Percentiles rank a stretch among this genome's conserved stretches.
Evolutionary conservation across 257 asterid genomes (phyloP).

Genomic region (Solanum chilense): DNA sequence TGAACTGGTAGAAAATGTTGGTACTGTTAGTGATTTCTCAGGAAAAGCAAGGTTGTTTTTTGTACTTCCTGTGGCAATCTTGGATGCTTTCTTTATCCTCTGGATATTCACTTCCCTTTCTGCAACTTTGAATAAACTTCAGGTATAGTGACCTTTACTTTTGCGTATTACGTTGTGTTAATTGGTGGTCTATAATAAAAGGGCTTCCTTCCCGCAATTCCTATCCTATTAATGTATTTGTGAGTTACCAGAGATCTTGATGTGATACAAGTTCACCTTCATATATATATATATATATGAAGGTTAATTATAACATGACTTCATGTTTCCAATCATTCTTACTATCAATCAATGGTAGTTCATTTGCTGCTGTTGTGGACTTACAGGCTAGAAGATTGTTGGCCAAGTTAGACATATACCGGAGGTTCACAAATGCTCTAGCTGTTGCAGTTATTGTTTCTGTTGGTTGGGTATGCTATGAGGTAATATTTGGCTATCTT

Average conservation of each 20-base stretch:
- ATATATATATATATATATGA: no score
- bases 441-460: slow-evolving; percentile 80
- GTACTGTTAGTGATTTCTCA: slow-evolving; percentile 77
- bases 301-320: background rate
- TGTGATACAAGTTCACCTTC: background rate
- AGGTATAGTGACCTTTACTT: slow-evolving; percentile 36
- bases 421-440: slow-evolving; percentile 89
- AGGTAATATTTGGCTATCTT: slow-evolving; percentile 35
- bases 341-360: background rate
- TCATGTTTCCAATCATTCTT: background rate
- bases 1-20: slow-evolving; percentile 80
- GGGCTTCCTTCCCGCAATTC: background rate
- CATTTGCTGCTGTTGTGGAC: background rate
- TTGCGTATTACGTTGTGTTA: background rate
- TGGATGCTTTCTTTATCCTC: slow-evolving; percentile 93
- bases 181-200: background rate
- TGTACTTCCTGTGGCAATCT: slow-evolving; percentile 77
- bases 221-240: background rate
- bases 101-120: slow-evolving; percentile 93
- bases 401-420: slow-evolving; percentile 75
- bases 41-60: slow-evolving; percentile 85
- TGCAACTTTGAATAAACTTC: slow-evolving; percentile 82
- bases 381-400: slow-evolving; percentile 72
- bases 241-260: background rate
- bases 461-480: slow-evolving; percentile 95